Evolutionary conservation across 164 flowering plant genomes (phyloP).

Genomic region (Macadamia tetraphylla): DNA sequence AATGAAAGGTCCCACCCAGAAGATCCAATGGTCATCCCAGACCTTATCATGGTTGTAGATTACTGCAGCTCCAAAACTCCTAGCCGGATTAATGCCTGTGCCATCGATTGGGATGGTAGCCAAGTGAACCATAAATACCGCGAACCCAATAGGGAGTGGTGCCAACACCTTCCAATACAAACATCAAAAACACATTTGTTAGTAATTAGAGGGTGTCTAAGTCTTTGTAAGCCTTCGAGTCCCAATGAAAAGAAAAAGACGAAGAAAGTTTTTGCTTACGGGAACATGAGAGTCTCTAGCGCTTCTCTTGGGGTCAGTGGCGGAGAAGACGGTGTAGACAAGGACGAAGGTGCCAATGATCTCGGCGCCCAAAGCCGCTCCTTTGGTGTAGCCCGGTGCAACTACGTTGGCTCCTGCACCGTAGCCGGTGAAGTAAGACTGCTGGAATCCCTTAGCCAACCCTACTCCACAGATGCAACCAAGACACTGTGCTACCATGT

Average conservation of each 20-base stretch:
- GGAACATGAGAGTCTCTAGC: conserved; percentile 67
- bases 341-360: conserved; percentile 94
- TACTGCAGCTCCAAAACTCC: conserved; percentile 94
- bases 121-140: conserved; percentile 94
- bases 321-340: conserved; percentile 95
- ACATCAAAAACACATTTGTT: too few relatives aligned
- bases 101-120: conserved; percentile 93
- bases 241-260: too few relatives aligned
- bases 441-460: conserved; percentile 54
- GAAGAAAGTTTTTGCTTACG: conserved; percentile 28
- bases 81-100: conserved; percentile 92
- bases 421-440: conserved; percentile 23
- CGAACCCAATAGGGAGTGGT: conserved; percentile 94
- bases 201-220: too few relatives aligned
- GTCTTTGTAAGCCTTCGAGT: too few relatives aligned
- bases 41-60: conserved; percentile 71
- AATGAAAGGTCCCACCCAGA: conserved; percentile 93
- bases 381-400: conserved; percentile 56
- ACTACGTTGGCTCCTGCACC: conserved; percentile 62
- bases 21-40: conserved; percentile 99
- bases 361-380: conserved; percentile 76
- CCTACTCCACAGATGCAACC: conserved; percentile 60
- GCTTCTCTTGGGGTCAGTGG: conserved; percentile 86
- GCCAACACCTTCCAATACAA: conserved; percentile 85
- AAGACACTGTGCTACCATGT: conserved; percentile 83